Conservation (phyloP, 1,139 yeast genomes). For the Kodamaea fungicola region DNA sequence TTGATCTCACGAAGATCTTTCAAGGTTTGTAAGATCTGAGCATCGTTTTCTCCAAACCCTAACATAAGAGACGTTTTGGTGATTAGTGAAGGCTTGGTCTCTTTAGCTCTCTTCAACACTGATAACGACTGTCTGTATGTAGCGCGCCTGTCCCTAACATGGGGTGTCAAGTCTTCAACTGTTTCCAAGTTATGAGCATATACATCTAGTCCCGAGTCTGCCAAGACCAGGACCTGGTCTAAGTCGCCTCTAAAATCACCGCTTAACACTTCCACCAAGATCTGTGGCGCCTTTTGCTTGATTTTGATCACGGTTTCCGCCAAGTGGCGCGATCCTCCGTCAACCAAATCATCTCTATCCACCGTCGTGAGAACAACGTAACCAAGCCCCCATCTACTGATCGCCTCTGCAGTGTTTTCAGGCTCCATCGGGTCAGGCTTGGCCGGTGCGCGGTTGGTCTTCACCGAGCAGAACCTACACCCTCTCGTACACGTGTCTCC, state of each 20-base stretch:
- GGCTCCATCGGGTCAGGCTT: constrained; percentile 96
- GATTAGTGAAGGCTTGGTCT: constrained; percentile 66
- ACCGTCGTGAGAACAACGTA: constrained; percentile 97
- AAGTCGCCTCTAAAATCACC: constrained; percentile 95
- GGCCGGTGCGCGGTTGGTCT: constrained; percentile 83
- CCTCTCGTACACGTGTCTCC: constrained; percentile 99
- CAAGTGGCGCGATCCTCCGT: constrained; percentile 92
- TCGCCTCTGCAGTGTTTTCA: constrained; percentile 96
- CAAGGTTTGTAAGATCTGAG: constrained; percentile 73
- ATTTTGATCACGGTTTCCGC: constrained; percentile 83
- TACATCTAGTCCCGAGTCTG: constrained; percentile 86
- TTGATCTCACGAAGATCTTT: constrained; percentile 67
- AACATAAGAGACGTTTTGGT: constrained; percentile 96
- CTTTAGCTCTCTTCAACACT: constrained; percentile 78
- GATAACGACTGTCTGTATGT: constrained; percentile 84
- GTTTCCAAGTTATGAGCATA: constrained; percentile 97
- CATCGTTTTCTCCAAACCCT: constrained; percentile 96
- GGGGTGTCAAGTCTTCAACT: constrained; percentile 92
- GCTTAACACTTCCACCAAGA: constrained; percentile 86
- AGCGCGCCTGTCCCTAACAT: constrained; percentile 94
- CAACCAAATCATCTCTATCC: constrained; percentile 90
- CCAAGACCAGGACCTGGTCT: constrained; percentile 75
- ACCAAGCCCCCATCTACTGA: constrained; percentile 97
- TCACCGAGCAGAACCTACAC: constrained; percentile 95
- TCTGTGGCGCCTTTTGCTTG: constrained; percentile 85